Percentiles rank a stretch among this genome's conserved stretches.
Conservation (phyloP, 2,329 filamentous ascomycete species). For the Pestalotiopsis sp. region DNA sequence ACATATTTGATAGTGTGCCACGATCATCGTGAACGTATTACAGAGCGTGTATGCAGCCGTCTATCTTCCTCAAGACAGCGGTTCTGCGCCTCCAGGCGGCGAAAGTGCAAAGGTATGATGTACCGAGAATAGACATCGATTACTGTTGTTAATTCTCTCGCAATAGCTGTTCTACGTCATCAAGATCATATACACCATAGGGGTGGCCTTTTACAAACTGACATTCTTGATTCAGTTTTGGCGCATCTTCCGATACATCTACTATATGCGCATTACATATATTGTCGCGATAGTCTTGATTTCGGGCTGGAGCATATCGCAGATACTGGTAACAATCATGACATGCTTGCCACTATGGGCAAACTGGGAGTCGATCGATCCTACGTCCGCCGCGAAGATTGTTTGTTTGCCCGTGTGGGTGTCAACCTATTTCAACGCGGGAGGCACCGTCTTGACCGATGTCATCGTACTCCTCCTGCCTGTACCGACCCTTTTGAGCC, state of each 20-base stretch:
- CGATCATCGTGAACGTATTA: not conserved
- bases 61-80: not conserved
- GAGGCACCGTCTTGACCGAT: constrained; percentile 6
- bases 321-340: not conserved
- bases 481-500: not conserved
- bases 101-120: not conserved
- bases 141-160: not conserved
- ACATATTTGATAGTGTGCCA: not conserved
- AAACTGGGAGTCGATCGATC: not conserved
- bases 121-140: no score
- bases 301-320: not conserved
- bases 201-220: constrained; percentile 3
- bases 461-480: constrained; percentile 7
- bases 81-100: not conserved
- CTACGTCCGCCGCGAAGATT: not conserved
- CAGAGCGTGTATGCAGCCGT: constrained; percentile 4
- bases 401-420: constrained; percentile 1
- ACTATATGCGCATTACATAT: constrained; percentile 4
- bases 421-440: constrained; percentile 3
- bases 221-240: constrained; percentile 10
- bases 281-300: constrained; percentile 4
- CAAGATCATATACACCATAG: constrained; percentile 4
- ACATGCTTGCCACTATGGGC: not conserved
- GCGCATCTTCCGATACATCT: constrained; percentile 3
- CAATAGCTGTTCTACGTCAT: not conserved